phyloP scores from a whole-genome alignment of 106 monocot species.

The Dendrobium catenatum region DNA sequence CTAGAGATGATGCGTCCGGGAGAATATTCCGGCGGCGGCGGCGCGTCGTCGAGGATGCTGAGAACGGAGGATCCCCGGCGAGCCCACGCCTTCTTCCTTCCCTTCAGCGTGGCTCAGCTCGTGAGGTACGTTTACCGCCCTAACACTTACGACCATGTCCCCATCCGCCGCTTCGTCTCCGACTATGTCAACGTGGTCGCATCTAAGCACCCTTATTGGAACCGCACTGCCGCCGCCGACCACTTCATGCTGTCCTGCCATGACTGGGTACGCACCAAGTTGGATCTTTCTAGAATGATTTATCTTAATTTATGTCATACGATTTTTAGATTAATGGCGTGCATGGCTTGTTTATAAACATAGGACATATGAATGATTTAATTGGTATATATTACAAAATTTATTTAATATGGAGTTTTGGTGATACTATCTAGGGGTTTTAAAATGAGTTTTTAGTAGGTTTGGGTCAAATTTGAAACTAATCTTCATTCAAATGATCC shows the following conservation, averaged over 20 bases:
- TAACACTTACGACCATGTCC: neutral
- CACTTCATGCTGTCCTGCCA: conserved; percentile 72
- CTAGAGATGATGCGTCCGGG: conserved; percentile 25
- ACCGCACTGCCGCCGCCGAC: conserved; percentile 39
- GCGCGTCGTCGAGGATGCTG: neutral
- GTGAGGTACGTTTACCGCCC: conserved; percentile 30
- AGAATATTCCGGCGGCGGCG: neutral
- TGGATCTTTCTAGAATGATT: too few relatives aligned
- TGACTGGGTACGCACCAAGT: conserved; percentile 34
- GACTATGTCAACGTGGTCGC: conserved; percentile 45
- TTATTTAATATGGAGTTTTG: too few relatives aligned
- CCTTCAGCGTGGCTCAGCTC: conserved; percentile 53
- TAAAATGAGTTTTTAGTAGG: too few relatives aligned
- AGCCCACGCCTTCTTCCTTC: conserved; percentile 70
- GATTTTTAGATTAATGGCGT: too few relatives aligned
- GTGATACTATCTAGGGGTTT: too few relatives aligned
- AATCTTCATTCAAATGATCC: too few relatives aligned
- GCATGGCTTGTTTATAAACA: too few relatives aligned
- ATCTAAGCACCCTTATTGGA: conserved; percentile 42
- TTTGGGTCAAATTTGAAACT: too few relatives aligned
- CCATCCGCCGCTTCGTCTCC: conserved; percentile 26
- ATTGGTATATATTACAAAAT: too few relatives aligned
- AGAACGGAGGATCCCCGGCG: conserved; percentile 28
- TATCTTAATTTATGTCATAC: too few relatives aligned
- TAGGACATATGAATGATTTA: too few relatives aligned